Conservation (phyloP, 768 basidiomycete species). For the Tubosaeta brunneosetosa region DNA sequence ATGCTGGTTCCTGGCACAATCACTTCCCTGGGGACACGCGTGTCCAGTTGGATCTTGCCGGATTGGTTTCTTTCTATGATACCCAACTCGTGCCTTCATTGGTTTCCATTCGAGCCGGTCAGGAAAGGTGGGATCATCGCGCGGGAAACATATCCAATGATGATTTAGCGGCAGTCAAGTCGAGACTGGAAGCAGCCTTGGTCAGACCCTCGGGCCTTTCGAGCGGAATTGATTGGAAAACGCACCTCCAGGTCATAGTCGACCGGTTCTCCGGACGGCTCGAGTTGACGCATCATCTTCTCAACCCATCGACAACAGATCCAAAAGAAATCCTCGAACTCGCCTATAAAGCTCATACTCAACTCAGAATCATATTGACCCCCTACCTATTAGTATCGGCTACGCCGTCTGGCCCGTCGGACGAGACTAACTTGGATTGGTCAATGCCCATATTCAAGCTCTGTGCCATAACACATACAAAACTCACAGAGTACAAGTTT, state of each 20-base stretch:
- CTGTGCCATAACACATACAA: slow-evolving; percentile 25
- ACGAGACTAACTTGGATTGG: slow-evolving; percentile 16
- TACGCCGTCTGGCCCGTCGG: not conserved
- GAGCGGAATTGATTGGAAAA: slow-evolving; percentile 31
- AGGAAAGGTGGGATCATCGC: slow-evolving; percentile 27
- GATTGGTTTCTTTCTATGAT: slow-evolving; percentile 35
- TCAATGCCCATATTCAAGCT: slow-evolving; percentile 21
- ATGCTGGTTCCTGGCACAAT: slow-evolving; percentile 27
- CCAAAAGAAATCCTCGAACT: slow-evolving; percentile 1
- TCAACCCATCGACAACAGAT: slow-evolving; percentile 8
- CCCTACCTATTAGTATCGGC: slow-evolving; percentile 21
- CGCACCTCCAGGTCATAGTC: slow-evolving; percentile 22
- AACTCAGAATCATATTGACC: slow-evolving; percentile 22
- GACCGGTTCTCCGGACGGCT: slow-evolving; percentile 30
- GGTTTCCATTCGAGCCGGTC: slow-evolving; percentile 16
- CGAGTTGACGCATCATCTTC: slow-evolving; percentile 20
- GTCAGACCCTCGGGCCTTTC: slow-evolving; percentile 10
- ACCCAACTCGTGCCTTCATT: slow-evolving; percentile 25
- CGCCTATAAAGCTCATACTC: slow-evolving; percentile 7
- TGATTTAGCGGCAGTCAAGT: slow-evolving; percentile 11
- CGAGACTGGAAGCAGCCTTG: slow-evolving; percentile 3
- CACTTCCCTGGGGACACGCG: slow-evolving; percentile 32
- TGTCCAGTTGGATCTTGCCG: slow-evolving; percentile 27
- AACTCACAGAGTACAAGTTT: not conserved
- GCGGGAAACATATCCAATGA: slow-evolving; percentile 16